Base-by-base conservation (phyloP, 192 early-diverging fungal genomes). In the Linnemannia elongata region DNA sequence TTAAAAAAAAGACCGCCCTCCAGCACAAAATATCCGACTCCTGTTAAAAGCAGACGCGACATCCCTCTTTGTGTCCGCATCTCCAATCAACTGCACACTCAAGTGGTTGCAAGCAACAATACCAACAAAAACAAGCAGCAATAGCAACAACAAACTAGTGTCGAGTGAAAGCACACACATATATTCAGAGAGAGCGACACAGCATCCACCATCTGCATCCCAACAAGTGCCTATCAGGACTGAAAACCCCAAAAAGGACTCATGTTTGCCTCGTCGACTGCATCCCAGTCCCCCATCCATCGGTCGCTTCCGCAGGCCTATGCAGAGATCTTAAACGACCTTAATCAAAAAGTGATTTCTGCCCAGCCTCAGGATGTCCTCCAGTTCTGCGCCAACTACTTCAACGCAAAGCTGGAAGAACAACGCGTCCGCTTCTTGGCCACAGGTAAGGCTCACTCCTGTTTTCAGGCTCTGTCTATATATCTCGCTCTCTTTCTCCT, bases 321-420 rank as follows among this genome's bases (percentile, higher is more conserved):
- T 82, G 87, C 88, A 75, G 90, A 89, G 70, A 91, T 99, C 52
- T 89, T 99, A 54, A 93, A 95, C 79, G 98, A 98, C 81, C 91
- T 99, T 47, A 96, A 95, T 89, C 90, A 94, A 76, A 94, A 94
- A 66, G 92, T 99, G 39, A 92, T 94, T 70, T 89, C 93, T 77
- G 88, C 89, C 42, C 95, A 97, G 76, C 98, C 98, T 9, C 85
- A 93, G 54, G 98, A 99, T 90, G 94, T 98, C 70, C 93, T 96
- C 86, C 96, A 97, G 90, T 99, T 97, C 89, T 98, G 97, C 88
- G 95, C 97, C 35, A 92, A 95, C 75, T 97, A 95, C 85, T 99
- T 99, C 88, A 92, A 96, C 87, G 88, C 92, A 45, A 97, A 98
- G 89, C 89, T 99, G 52, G 92, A 92, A 2, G 96, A 97, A 82